Base-by-base conservation (phyloP, 2,329 filamentous ascomycete species). In the Nemania serpens region DNA sequence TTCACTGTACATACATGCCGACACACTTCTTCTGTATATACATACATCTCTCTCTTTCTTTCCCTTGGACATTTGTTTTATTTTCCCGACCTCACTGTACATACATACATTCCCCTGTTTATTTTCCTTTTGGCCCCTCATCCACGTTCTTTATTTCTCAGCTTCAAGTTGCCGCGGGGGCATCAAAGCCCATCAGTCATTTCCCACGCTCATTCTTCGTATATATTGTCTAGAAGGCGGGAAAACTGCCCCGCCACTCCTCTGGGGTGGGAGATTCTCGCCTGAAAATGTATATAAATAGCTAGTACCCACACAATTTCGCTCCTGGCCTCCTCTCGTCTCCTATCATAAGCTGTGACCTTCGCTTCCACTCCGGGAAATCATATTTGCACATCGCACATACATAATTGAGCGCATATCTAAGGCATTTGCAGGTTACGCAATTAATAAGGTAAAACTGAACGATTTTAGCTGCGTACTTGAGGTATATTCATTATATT, bases 211-310 rank as follows among this genome's bases (percentile, higher is more conserved):
- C 51, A 10, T 47, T 62, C 29, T 20, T 45, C 46, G 10, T 3
- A 58, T 52, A 52, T 42, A 15, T 15, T 29, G 11, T 29, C 25
- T 29, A 29, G 25, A 29, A 29, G 25, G 7, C 25, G 25, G 25
- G 25, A 7, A 7, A 29, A 29, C 25, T 7, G 3, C 25, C 25
- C 25, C 50, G 6, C 34, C n/a, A n/a, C n/a, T n/a, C n/a, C n/a
- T n/a, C n/a, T n/a, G n/a, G n/a, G n/a, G n/a, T n/a, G n/a, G n/a
- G n/a, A n/a, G n/a, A n/a, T n/a, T n/a, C n/a, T n/a, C n/a, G n/a
- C n/a, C n/a, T n/a, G n/a, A n/a, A n/a, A n/a, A 46, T 37, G n/a
- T 61, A 55, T 61, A 61, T 18, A 29, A 29, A 61, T 61, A 61
- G 59, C 42, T 34, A 13, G 34, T 41, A 18, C 51, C 11, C 33